Evolutionary conservation across 2,329 filamentous ascomycete genomes (phyloP).

Genomic region (Monosporascus sp.): DNA sequence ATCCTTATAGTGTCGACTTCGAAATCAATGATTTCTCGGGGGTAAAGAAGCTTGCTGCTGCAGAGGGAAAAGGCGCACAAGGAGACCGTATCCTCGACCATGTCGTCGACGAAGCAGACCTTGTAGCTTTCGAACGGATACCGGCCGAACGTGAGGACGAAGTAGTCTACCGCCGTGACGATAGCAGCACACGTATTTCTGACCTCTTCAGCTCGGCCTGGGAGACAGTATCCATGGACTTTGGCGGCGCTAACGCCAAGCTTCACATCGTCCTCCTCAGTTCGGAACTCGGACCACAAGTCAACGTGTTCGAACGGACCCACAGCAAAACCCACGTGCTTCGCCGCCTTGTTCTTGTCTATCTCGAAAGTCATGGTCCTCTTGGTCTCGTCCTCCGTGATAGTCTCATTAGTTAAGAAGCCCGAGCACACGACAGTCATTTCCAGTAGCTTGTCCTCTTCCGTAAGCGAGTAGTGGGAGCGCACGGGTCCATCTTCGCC

Average conservation of each 20-base stretch:
- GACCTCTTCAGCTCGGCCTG: slow-evolving; percentile 74
- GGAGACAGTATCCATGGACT: slow-evolving; percentile 86
- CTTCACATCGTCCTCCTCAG: slow-evolving; percentile 86
- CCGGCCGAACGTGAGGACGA: slow-evolving; percentile 79
- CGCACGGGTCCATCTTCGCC: slow-evolving; percentile 33
- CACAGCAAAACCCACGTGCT: slow-evolving; percentile 88
- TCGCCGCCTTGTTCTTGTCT: slow-evolving; percentile 68
- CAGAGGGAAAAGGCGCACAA: slow-evolving; percentile 82
- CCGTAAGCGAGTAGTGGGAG: slow-evolving; percentile 42
- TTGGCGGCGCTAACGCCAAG: slow-evolving; percentile 83
- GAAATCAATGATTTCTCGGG: slow-evolving; percentile 77
- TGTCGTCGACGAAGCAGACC: slow-evolving; percentile 88
- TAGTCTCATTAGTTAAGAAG: slow-evolving; percentile 75
- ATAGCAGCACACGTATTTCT: slow-evolving; percentile 82
- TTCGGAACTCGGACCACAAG: slow-evolving; percentile 75
- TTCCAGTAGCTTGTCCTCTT: slow-evolving; percentile 83
- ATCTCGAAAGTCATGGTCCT: slow-evolving; percentile 86
- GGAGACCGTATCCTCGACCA: slow-evolving; percentile 67
- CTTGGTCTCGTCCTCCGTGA: slow-evolving; percentile 69
- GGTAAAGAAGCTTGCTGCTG: slow-evolving; percentile 79
- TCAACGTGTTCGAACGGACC: slow-evolving; percentile 94
- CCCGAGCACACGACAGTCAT: slow-evolving; percentile 90
- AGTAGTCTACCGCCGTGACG: slow-evolving; percentile 82
- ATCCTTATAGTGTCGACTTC: slow-evolving; percentile 76
- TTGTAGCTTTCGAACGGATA: slow-evolving; percentile 94